Conservation (phyloP, 2,329 filamentous ascomycete species). For the Phaeosphaeriaceae sp. region DNA sequence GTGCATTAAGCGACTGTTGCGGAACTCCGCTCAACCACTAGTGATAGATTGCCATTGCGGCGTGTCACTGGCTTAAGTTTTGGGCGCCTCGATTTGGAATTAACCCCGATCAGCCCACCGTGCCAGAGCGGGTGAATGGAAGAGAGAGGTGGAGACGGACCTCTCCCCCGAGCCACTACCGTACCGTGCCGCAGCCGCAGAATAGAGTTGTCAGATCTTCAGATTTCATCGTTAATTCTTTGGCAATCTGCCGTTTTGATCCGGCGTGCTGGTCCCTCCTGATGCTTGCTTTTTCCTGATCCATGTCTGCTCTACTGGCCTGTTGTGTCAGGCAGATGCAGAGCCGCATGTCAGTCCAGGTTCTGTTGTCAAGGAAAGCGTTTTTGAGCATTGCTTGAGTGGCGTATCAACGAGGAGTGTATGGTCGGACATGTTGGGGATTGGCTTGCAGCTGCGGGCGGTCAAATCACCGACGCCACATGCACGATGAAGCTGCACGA, state of each 20-base stretch:
- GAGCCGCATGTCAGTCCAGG: conserved; percentile 1
- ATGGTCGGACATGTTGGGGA: conserved; percentile 1
- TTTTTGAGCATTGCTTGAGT: background rate
- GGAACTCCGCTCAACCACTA: background rate
- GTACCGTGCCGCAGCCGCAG: background rate
- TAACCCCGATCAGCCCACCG: background rate
- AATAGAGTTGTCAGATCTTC: background rate
- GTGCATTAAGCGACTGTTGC: background rate
- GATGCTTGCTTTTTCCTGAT: conserved; percentile 1
- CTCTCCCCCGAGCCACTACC: background rate
- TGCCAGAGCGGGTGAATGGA: background rate
- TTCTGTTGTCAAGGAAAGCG: background rate
- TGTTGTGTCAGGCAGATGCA: background rate
- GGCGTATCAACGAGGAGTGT: background rate
- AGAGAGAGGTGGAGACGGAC: background rate
- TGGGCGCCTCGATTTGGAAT: background rate
- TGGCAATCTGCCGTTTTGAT: background rate
- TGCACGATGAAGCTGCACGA: background rate
- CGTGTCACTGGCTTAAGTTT: background rate
- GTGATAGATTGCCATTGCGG: background rate
- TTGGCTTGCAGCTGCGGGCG: conserved; percentile 7
- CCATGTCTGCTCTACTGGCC: background rate
- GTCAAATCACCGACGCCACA: background rate
- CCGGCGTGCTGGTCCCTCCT: background rate
- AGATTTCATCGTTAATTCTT: background rate